Evolutionary conservation across 2,329 filamentous ascomycete genomes (phyloP), one percentile per base, ranked within the genome.

Genomic region (Fusarium austroafricanum): DNA sequence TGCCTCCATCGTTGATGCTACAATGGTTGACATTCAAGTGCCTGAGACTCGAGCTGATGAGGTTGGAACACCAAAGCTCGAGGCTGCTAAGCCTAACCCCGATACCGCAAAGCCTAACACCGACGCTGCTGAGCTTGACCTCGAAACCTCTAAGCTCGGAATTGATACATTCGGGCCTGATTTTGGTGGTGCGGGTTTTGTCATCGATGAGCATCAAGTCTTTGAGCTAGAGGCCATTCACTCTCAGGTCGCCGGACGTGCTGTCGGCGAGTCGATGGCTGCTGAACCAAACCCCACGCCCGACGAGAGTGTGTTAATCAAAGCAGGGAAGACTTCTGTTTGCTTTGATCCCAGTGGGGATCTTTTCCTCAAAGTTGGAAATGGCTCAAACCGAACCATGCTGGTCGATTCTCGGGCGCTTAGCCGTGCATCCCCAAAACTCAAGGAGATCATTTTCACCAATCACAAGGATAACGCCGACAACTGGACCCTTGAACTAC

Each of bases 361-460:
- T 18, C 33, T 66, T 5, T 23, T 21, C 11, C 63, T 66, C 4
- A 40, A 20, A n/a, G 37, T 66, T 9, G 63, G 63, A 20, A 31
- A 8, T 9, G 11, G 21, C 7, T 33, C 47, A 23, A 15, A 39
- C 8, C 62, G 47, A 9, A 33, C 51, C 9, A 66, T 66, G 62
- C 17, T 47, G 2, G 56, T 66, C 17, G 63, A 66, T 26, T 66
- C 63, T 14, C 61, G 63, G 33, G 63, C 63, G 9, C 55, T 66
- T 14, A 43, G 63, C 21, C 63, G 63, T 20, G 31, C 47, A 11
- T 66, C 63, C 14, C 15, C 17, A 2, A 38, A 42, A 9, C 29
- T 66, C 7, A 52, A 39, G 23, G 11, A 35, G 17, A 28, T 52
- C 3, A 44, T 66, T 17, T 42, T 42, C 9, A n/a, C 7, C 12